Conservation (phyloP, 1,284 basidiomycete genomes). For the Pseudozyma pruni region DNA sequence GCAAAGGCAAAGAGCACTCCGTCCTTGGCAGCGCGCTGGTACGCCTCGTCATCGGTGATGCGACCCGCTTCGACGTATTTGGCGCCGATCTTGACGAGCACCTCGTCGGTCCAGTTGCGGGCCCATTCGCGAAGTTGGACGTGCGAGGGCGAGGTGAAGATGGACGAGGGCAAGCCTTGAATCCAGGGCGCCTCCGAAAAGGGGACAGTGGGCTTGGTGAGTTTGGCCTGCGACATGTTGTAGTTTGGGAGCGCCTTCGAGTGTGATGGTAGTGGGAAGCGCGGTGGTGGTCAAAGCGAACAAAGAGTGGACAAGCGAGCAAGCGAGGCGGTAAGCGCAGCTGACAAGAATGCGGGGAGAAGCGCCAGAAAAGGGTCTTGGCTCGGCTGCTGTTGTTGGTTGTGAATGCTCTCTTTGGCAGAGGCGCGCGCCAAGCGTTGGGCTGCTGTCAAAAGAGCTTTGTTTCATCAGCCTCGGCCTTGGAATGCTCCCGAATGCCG, state of each 20-base stretch:
- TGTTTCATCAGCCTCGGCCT: constrained; percentile 1
- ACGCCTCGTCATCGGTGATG: constrained; percentile 39
- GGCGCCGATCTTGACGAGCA: constrained; percentile 38
- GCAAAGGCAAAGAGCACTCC: constrained; percentile 58
- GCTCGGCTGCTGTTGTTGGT: not conserved
- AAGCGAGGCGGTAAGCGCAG: constrained; percentile 1
- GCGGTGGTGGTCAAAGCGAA: not conserved
- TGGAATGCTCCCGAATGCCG: constrained; percentile 3
- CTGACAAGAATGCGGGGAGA: not conserved
- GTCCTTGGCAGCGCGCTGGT: constrained; percentile 53
- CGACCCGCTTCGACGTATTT: constrained; percentile 45
- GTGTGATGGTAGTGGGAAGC: not conserved
- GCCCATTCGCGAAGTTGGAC: constrained; percentile 46
- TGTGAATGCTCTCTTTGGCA: no score
- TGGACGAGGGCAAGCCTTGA: constrained; percentile 48
- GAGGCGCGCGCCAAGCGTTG: no score
- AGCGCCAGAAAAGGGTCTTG: not conserved
- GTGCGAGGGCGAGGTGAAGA: constrained; percentile 47
- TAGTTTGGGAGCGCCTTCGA: no score
- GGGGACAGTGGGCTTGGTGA: constrained; percentile 47
- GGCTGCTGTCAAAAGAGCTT: no score
- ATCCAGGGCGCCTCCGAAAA: constrained; percentile 55
- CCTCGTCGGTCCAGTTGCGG: constrained; percentile 43
- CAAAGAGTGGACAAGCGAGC: not conserved
- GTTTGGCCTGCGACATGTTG: constrained; percentile 28